phyloP scores from a whole-genome alignment of 148 eudicot species.

The Suaeda aralocaspica region DNA sequence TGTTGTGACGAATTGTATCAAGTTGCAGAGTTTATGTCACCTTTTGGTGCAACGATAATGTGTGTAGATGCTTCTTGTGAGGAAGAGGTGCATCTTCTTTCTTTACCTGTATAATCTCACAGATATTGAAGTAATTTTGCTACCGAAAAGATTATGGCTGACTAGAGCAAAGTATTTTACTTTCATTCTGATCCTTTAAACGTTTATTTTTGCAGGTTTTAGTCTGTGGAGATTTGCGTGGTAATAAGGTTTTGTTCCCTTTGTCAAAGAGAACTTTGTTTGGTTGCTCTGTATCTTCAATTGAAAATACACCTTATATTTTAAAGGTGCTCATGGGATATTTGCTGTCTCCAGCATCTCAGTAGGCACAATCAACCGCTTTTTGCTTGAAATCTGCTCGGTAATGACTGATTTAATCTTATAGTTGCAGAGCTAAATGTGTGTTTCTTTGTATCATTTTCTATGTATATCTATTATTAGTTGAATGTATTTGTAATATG shows the following conservation, averaged over 20 bases:
- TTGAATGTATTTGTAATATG: background rate
- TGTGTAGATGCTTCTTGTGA: conserved; percentile 80
- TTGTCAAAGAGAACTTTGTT: conserved; percentile 41
- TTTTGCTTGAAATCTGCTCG: conserved; percentile 61
- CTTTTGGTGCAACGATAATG: conserved; percentile 83
- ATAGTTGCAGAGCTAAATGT: background rate
- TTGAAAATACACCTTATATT: conserved; percentile 49
- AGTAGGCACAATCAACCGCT: conserved; percentile 37
- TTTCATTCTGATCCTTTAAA: conserved; percentile 3
- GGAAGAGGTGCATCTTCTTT: conserved; percentile 53
- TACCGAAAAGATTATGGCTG: background rate
- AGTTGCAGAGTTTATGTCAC: conserved; percentile 58
- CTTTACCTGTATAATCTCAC: background rate
- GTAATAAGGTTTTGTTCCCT: conserved; percentile 77
- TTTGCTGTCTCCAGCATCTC: conserved; percentile 81
- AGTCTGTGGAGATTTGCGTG: conserved; percentile 93
- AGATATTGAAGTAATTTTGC: background rate
- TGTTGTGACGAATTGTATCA: conserved; percentile 31
- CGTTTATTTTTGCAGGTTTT: conserved; percentile 67
- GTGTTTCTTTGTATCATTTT: background rate
- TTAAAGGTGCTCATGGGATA: conserved; percentile 98
- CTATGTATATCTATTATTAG: background rate
- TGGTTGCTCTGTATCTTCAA: conserved; percentile 32
- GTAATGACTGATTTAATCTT: conserved; percentile 37
- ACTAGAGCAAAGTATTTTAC: conserved; percentile 2